Percentiles rank a stretch among this genome's conserved stretches.
These are phyloP conservation scores for Neurospora sp. DNA, from an alignment of 2,329 filamentous ascomycete species.

Conservation along the genomic window DNA sequence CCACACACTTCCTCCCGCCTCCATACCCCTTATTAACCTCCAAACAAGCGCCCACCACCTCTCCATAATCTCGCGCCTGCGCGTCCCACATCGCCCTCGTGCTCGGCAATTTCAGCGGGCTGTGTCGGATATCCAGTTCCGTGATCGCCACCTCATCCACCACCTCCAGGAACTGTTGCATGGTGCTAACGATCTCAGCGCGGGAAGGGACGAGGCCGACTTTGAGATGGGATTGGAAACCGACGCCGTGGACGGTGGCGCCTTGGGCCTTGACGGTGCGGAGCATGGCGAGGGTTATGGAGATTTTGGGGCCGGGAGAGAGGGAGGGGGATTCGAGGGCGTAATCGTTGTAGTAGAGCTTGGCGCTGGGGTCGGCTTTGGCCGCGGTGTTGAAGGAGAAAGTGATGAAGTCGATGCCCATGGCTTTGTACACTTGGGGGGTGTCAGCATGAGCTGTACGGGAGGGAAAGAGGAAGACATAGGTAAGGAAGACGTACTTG, in stretches of 20 bases:
- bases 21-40: neutral
- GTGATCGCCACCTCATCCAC: conserved; percentile 10
- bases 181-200: conserved; percentile 8
- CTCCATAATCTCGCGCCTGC: conserved; percentile 10
- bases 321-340: conserved; percentile 11
- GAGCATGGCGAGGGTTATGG: conserved; percentile 7
- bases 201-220: conserved; percentile 10
- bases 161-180: conserved; percentile 8
- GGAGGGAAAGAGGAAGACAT: neutral
- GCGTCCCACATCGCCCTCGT: conserved; percentile 3
- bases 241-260: conserved; percentile 9
- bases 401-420: conserved; percentile 11
- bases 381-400: conserved; percentile 10
- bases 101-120: conserved; percentile 4
- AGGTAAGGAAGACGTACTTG: conserved; percentile 4
- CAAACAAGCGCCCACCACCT: conserved; percentile 11
- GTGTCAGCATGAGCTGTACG: too few relatives aligned
- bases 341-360: conserved; percentile 15
- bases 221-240: conserved; percentile 11
- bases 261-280: conserved; percentile 7
- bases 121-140: conserved; percentile 12
- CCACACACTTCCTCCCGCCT: conserved; percentile 7
- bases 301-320: conserved; percentile 5
- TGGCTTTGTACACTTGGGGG: conserved; percentile 8
- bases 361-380: conserved; percentile 8